Conservation (phyloP, 495 filamentous ascomycete genomes). For the Pseudevernia furfuracea region DNA sequence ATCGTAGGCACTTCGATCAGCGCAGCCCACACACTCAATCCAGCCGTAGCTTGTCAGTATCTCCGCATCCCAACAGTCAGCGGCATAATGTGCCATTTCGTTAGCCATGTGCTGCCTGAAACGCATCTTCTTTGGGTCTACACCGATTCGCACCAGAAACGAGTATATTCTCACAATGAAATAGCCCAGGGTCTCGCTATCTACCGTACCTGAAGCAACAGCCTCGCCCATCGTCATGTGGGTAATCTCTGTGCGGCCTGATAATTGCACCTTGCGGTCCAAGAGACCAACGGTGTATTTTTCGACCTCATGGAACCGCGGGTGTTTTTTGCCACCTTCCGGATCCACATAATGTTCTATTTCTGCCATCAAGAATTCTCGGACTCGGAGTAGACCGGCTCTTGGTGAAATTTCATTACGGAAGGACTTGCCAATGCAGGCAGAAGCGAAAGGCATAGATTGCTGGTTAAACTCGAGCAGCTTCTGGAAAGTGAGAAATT, state of each 20-base stretch:
- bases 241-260: constrained; percentile 54
- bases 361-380: constrained; percentile 70
- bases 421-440: constrained; percentile 71
- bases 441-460: constrained; percentile 63
- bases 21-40: constrained; percentile 83
- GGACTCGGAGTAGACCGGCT: constrained; percentile 57
- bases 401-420: constrained; percentile 68
- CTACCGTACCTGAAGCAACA: constrained; percentile 58
- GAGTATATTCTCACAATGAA: constrained; percentile 72
- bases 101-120: constrained; percentile 82
- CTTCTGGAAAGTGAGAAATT: constrained; percentile 62
- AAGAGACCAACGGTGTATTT: constrained; percentile 58
- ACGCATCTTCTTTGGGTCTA: constrained; percentile 63
- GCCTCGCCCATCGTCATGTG: constrained; percentile 61
- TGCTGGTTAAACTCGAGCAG: constrained; percentile 65
- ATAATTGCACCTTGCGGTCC: constrained; percentile 62
- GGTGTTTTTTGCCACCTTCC: constrained; percentile 62
- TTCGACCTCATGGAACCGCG: constrained; percentile 55
- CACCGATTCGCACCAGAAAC: constrained; percentile 63
- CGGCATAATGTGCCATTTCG: constrained; percentile 79
- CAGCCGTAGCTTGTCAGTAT: constrained; percentile 71
- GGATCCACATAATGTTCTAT: constrained; percentile 70
- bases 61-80: constrained; percentile 82
- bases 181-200: constrained; percentile 85
- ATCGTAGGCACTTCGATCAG: constrained; percentile 75